These are phyloP conservation scores for Magnaporthales sp. DNA, from an alignment of 2,329 filamentous ascomycete genomes.

Conservation along the genomic window DNA sequence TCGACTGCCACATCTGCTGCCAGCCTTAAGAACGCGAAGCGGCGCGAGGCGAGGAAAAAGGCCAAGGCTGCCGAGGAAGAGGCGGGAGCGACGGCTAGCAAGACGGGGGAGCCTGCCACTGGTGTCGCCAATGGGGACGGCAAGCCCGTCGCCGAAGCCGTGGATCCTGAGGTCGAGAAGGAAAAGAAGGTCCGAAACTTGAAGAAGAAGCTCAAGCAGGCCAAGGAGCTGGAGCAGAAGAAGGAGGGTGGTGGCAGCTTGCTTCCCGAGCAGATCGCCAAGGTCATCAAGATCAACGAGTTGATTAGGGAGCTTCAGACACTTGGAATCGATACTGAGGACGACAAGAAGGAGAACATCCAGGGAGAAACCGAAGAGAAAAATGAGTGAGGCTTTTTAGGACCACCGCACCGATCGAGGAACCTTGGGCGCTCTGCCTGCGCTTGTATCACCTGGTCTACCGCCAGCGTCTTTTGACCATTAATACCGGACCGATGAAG, in stretches of 20 bases:
- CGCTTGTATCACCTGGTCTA: not conserved
- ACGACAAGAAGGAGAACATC: constrained; percentile 39
- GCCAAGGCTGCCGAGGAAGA: constrained; percentile 61
- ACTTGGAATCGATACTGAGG: constrained; percentile 75
- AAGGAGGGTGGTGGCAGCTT: constrained; percentile 78
- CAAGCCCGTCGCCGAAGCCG: constrained; percentile 15
- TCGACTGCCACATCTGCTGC: constrained; percentile 25
- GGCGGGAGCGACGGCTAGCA: constrained; percentile 27
- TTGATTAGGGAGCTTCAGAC: constrained; percentile 79
- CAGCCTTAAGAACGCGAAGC: constrained; percentile 80
- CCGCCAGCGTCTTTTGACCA: not conserved
- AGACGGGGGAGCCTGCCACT: constrained; percentile 17
- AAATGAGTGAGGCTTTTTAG: not conserved
- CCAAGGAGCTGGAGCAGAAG: constrained; percentile 81
- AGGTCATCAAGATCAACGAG: constrained; percentile 95
- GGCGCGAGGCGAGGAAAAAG: constrained; percentile 60
- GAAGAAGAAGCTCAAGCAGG: constrained; percentile 92
- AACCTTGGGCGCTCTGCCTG: not conserved
- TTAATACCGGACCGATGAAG: not conserved
- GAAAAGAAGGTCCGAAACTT: constrained; percentile 91
- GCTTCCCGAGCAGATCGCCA: constrained; percentile 90
- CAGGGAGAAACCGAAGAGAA: not conserved
- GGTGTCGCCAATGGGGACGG: constrained; percentile 17
- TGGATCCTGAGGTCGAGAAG: constrained; percentile 65
- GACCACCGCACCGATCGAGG: not conserved